Evolutionary conservation across 257 asterid genomes (phyloP), one percentile per base, ranked within the genome.

Genomic region (Jacaranda copaia): DNA sequence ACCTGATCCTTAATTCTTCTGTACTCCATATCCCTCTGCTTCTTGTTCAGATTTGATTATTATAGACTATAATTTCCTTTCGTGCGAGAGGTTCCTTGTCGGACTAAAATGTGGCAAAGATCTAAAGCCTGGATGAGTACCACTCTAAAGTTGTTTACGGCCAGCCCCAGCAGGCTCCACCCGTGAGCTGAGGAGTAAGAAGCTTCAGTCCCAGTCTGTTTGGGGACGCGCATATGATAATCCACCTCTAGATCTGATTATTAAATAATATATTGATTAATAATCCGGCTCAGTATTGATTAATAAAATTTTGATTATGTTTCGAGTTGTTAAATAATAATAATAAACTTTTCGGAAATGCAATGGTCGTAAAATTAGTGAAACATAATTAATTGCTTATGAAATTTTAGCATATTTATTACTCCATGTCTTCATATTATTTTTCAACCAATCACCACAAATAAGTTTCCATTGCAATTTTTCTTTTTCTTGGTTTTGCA

Each of bases 1-100:
- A 88, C 94, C 94, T 88, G 94, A 81, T 90, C 96, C 77, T 86
- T 90, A 69, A 87, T 82, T 84, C 90, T 83, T 79, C 94, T 78
- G 79, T 88, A 87, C 81, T 90, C 96, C 96, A 90, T 88, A 72
- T 49, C 6, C 3, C 77, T 18, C 62, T 46, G 64, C 20, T 53
- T 62, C 46, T 43, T 32, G 63, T 53, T 59, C 72, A 78, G 80
- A 73, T 73, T 74, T 60, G 63, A 66, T 60, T 13, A 46, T 12
- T 35, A 32, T 6, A 11, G 6, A 19, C 52, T 19, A 8, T 42
- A 13, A 36, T 32, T 62, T 62, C 4, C 48, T 32, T 62, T 62
- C 4, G 20, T 62, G 5, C 5, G 19, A 43, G 59, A 19, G 16
- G 32, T 25, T 25, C 32, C 32, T 25, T 25, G 32, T 25, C 32